phyloP scores from a whole-genome alignment of 2,329 filamentous ascomycete genomes.

The Hawksworthiomyces lignivorus region DNA sequence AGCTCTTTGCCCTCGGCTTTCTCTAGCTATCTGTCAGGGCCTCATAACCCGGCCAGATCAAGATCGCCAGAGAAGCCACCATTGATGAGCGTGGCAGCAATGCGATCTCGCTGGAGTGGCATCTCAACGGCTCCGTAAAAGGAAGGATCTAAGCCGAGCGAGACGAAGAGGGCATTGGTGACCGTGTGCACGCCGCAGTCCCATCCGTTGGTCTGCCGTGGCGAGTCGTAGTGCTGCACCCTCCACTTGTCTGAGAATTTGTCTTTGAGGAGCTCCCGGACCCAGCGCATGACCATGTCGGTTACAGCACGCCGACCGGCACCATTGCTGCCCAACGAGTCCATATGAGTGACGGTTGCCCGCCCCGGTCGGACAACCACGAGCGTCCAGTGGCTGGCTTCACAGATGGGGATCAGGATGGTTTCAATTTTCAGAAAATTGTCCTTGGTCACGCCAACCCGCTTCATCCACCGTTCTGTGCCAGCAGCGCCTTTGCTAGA shows the following conservation, averaged over 20 bases:
- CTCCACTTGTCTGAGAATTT: slow-evolving; percentile 50
- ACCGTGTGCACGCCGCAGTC: slow-evolving; percentile 76
- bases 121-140: slow-evolving; percentile 47
- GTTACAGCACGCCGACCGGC: slow-evolving; percentile 29
- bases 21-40: too few relatives aligned
- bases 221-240: slow-evolving; percentile 39
- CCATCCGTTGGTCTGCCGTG: slow-evolving; percentile 56
- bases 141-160: slow-evolving; percentile 45
- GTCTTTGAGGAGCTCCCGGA: slow-evolving; percentile 49
- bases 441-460: slow-evolving; percentile 46
- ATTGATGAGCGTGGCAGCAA: slow-evolving; percentile 60
- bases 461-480: slow-evolving; percentile 49
- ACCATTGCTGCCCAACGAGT: slow-evolving; percentile 49
- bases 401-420: slow-evolving; percentile 63
- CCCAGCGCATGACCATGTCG: slow-evolving; percentile 41
- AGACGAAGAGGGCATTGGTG: slow-evolving; percentile 60
- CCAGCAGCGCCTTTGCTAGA: slow-evolving; percentile 37
- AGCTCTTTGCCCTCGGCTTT: too few relatives aligned
- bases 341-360: slow-evolving; percentile 58
- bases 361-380: slow-evolving; percentile 56
- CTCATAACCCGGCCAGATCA: slow-evolving; percentile 33
- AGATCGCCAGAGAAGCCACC: slow-evolving; percentile 59
- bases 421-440: slow-evolving; percentile 60
- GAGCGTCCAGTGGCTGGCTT: slow-evolving; percentile 62
- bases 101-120: slow-evolving; percentile 49